phyloP scores from a whole-genome alignment of 129 eudicot genomes.

The Centella asiatica region DNA sequence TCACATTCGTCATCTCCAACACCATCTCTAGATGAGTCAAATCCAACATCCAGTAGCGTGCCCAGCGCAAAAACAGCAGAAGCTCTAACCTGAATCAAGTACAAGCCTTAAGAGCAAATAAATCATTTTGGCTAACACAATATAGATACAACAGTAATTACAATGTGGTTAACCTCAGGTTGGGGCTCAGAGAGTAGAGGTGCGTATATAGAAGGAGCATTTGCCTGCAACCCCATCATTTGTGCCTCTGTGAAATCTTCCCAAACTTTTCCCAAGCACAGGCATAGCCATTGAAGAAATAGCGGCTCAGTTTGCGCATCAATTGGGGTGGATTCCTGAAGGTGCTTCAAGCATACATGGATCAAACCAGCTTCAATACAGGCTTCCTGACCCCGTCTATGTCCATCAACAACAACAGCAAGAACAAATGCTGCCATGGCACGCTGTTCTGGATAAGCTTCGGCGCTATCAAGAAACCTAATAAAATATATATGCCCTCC shows the following conservation, averaged over 20 bases:
- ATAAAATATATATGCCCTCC: constrained; percentile 91
- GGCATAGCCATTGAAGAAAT: constrained; percentile 89
- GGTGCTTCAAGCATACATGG: constrained; percentile 80
- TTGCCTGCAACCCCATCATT: constrained; percentile 71
- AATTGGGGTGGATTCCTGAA: constrained; percentile 54
- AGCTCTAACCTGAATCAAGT: constrained; percentile 72
- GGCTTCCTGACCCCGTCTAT: constrained; percentile 89
- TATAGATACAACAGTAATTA: constrained; percentile 3
- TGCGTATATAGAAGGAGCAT: constrained; percentile 56
- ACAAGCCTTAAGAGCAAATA: neutral
- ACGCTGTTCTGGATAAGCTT: constrained; percentile 94
- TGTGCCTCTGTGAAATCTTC: constrained; percentile 96
- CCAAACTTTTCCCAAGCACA: constrained; percentile 93
- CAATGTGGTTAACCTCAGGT: constrained; percentile 60
- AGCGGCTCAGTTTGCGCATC: constrained; percentile 87
- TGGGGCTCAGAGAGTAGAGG: constrained; percentile 84
- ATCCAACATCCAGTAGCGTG: constrained; percentile 80
- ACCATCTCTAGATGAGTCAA: constrained; percentile 63
- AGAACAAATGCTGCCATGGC: constrained; percentile 99
- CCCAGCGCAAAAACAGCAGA: constrained; percentile 99
- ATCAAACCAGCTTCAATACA: constrained; percentile 77
- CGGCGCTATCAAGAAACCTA: constrained; percentile 82
- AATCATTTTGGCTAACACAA: neutral
- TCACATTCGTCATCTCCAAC: constrained; percentile 67
- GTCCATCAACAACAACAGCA: constrained; percentile 95